A percentile compares a stretch with the other conserved stretches of the same genome.
phyloP scores from a whole-genome alignment of 208 protist genomes.

The Angomonas ambiguus region DNA sequence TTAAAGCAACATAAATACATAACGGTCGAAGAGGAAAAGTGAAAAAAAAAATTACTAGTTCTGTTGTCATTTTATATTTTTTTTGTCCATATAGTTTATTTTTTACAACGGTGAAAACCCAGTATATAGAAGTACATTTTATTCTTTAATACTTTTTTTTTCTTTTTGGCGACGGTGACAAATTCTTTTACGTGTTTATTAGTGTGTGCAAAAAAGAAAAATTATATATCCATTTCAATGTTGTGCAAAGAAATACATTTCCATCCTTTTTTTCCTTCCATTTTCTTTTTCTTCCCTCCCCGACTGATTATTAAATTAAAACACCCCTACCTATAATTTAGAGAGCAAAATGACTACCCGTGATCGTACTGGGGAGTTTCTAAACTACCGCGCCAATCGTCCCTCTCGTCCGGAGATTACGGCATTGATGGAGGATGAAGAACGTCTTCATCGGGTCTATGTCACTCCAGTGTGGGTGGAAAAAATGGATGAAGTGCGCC shows the following conservation, averaged over 20 bases:
- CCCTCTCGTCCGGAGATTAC: slow-evolving; percentile 58
- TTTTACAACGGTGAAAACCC: no score
- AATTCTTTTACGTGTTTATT: no score
- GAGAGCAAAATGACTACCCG: slow-evolving; percentile 73
- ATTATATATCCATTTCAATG: no score
- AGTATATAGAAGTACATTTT: no score
- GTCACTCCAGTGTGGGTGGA: slow-evolving; percentile 79
- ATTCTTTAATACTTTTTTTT: no score
- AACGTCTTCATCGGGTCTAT: slow-evolving; percentile 42
- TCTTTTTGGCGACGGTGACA: no score
- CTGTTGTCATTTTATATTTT: neutral
- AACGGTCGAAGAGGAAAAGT: neutral
- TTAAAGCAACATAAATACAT: neutral
- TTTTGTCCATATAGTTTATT: neutral
- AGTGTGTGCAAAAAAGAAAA: no score
- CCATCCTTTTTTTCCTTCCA: neutral
- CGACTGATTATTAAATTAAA: no score
- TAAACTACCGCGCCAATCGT: slow-evolving; percentile 74
- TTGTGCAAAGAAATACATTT: slow-evolving; percentile 6
- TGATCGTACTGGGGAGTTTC: slow-evolving; percentile 81
- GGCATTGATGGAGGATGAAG: slow-evolving; percentile 64
- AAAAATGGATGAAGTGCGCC: slow-evolving; percentile 79
- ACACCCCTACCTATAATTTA: no score
- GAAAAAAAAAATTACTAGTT: neutral
- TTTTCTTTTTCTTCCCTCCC: no score